Evolutionary conservation across 495 filamentous ascomycete species (phyloP).

Genomic region (Talaromyces thailandensis): DNA sequence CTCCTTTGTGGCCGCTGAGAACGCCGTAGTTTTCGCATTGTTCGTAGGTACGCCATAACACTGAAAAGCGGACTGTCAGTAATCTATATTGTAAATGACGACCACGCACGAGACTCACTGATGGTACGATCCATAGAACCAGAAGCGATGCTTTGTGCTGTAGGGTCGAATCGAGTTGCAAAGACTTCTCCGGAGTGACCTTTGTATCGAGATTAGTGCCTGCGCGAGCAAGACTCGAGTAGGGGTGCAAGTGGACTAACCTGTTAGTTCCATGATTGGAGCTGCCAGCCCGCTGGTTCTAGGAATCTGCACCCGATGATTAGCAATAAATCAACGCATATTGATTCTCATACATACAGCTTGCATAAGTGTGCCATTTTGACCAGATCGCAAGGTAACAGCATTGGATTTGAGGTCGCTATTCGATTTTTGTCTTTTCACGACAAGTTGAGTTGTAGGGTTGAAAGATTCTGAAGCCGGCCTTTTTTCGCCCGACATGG

Average conservation of each 20-base stretch:
- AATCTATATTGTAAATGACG: not conserved
- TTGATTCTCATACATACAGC: slow-evolving; percentile 48
- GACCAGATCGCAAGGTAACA: slow-evolving; percentile 54
- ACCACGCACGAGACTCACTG: slow-evolving; percentile 40
- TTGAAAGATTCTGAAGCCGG: slow-evolving; percentile 73
- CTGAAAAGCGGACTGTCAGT: slow-evolving; percentile 30
- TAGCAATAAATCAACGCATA: not conserved
- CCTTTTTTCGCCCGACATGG: slow-evolving; percentile 85
- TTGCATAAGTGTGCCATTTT: slow-evolving; percentile 72
- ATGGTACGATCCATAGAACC: slow-evolving; percentile 93
- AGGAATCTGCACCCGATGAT: slow-evolving; percentile 45
- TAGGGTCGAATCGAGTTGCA: slow-evolving; percentile 79
- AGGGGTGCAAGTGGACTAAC: slow-evolving; percentile 33
- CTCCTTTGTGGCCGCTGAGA: slow-evolving; percentile 79
- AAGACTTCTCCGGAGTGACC: slow-evolving; percentile 79
- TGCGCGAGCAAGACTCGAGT: not conserved
- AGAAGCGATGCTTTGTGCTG: slow-evolving; percentile 81
- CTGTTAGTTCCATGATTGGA: slow-evolving; percentile 89
- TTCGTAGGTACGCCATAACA: slow-evolving; percentile 88
- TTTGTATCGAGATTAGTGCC: not conserved
- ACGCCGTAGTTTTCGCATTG: slow-evolving; percentile 89
- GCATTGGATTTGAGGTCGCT: slow-evolving; percentile 55
- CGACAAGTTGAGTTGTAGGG: slow-evolving; percentile 63
- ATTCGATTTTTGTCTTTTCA: slow-evolving; percentile 78
- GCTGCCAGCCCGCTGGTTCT: slow-evolving; percentile 82